Percentiles rank a stretch among this genome's conserved stretches.
Evolutionary conservation across 1,284 basidiomycete species (phyloP).

Genomic region (Malassezia obtusa): DNA sequence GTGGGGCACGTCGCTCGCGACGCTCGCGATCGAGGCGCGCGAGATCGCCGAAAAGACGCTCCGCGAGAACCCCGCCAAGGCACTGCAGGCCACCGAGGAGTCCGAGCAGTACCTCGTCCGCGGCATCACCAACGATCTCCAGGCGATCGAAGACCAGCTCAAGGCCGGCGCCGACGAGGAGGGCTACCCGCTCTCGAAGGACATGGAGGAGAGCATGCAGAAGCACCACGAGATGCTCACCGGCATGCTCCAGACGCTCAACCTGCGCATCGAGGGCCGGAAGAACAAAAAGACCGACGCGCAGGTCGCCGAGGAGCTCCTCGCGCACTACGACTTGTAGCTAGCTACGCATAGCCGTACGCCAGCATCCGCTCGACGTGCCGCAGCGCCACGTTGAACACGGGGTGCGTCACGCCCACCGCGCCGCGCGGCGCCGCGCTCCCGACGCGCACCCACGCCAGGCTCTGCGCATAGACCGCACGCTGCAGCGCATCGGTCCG

Average conservation of each 20-base stretch:
- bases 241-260: conserved; percentile 9
- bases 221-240: background rate
- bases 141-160: conserved; percentile 6
- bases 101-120: conserved; percentile 2
- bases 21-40: conserved; percentile 28
- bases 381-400: conserved; percentile 4
- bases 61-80: conserved; percentile 23
- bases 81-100: conserved; percentile 5
- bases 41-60: conserved; percentile 23
- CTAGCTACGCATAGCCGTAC: conserved; percentile 1
- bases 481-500: background rate
- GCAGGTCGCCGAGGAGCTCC: conserved; percentile 28
- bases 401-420: conserved; percentile 13
- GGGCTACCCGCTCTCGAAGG: conserved; percentile 7
- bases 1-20: conserved; percentile 3
- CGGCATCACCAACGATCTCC: conserved; percentile 2
- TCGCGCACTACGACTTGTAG: conserved; percentile 14
- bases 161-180: conserved; percentile 8
- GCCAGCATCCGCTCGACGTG: conserved; percentile 7
- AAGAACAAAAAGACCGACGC: background rate
- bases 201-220: background rate
- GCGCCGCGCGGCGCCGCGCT: background rate
- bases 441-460: conserved; percentile 6
- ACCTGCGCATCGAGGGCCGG: conserved; percentile 5
- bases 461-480: background rate